Evolutionary conservation across 345 rosid genomes (phyloP), one percentile per base, ranked within the genome.

Genomic region (Viola odorata): DNA sequence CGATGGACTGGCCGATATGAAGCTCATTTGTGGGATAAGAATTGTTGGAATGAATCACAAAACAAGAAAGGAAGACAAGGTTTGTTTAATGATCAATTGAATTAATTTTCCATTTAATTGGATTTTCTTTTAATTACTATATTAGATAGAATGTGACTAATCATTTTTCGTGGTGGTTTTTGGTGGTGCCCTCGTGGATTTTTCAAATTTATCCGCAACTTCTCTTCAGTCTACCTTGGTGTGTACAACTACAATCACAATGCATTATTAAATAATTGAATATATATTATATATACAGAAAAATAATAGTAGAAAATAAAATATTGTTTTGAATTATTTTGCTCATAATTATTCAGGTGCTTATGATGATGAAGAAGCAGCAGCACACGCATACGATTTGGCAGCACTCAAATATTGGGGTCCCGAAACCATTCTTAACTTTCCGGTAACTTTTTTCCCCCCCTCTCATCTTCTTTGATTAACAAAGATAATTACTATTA

Each of bases 371-470:
- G 97, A 94, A 76, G 88, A 74, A 71, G 91, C 91, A 6, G 99
- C 95, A 3, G 97, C 97, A 66, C 97, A 79, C 76, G 90, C 97
- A 13, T 87, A 89, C 67, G 99, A 92, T 77, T 78, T 92, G 69
- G 97, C 97, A 5, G 99, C 99, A 73, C 75, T 94, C 69, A 94
- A 87, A 61, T 94, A 87, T 12, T 94, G 97, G 97, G 97, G 97
- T 56, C 84, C 45, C 3, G 89, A 84, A 13, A 84, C 97, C 42
- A 82, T 83, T 61, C 91, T 94, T 56, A 94, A 94, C 70, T 89
- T 89, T 69, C 87, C 94, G 51, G 97, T 92, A 80, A 58, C 50
- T 53, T 12, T 0, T 12, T 17, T n/a, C n/a, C 8, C 23, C 5
- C 5, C n/a, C 14, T 53, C 3, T 9, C 12, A 17, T 53, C 32